Evolutionary conservation across 176 grass and related monocot species (phyloP).

Genomic region (Stipa capillata): DNA sequence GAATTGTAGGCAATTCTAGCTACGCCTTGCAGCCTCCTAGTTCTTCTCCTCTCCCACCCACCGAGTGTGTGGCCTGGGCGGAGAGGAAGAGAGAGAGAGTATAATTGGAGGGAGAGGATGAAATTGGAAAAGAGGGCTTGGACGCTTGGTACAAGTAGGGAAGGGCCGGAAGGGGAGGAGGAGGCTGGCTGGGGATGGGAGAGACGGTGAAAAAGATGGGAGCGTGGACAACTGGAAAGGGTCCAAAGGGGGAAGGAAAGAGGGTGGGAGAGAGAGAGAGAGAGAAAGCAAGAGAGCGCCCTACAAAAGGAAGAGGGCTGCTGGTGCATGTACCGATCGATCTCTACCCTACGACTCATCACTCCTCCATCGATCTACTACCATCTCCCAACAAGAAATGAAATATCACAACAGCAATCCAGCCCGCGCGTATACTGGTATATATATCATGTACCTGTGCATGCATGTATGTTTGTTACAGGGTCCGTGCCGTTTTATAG

Average conservation of each 20-base stretch:
- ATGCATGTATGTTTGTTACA: neutral
- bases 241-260: neutral
- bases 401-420: too few relatives aligned
- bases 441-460: too few relatives aligned
- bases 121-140: constrained; percentile 52
- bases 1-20: constrained; percentile 30
- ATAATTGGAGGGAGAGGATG: constrained; percentile 47
- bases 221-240: constrained; percentile 68
- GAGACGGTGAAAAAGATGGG: constrained; percentile 36
- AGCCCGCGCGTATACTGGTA: too few relatives aligned
- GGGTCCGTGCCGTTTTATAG: constrained; percentile 21
- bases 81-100: constrained; percentile 5
- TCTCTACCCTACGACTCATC: too few relatives aligned
- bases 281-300: neutral
- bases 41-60: constrained; percentile 22
- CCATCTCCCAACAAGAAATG: neutral
- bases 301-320: constrained; percentile 33
- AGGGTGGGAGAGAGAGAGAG: neutral
- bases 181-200: too few relatives aligned
- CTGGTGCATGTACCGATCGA: constrained; percentile 1
- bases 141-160: constrained; percentile 35
- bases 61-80: constrained; percentile 23
- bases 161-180: neutral
- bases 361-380: too few relatives aligned
- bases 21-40: neutral